These are phyloP conservation scores for Suhomyces chickasaworum DNA, from an alignment of 1,139 yeast species.

Conservation along the genomic window DNA sequence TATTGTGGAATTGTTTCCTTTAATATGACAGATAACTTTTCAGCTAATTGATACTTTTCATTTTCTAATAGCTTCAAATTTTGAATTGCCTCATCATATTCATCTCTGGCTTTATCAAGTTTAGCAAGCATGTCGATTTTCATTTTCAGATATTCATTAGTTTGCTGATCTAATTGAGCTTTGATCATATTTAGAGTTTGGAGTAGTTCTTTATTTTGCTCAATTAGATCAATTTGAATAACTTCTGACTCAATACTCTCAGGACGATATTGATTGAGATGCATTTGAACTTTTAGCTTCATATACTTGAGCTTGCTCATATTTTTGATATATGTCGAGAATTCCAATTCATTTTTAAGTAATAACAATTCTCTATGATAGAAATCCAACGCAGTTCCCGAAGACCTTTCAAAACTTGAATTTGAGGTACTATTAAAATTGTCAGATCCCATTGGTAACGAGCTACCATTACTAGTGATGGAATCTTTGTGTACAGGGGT, in stretches of 20 bases:
- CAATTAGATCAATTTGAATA: constrained; percentile 9
- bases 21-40: neutral
- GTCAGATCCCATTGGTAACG: neutral
- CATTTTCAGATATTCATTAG: neutral
- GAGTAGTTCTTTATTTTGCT: constrained; percentile 10
- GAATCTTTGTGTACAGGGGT: constrained; percentile 24
- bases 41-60: neutral
- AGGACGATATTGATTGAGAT: constrained; percentile 16
- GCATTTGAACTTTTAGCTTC: constrained; percentile 32
- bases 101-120: constrained; percentile 18
- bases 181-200: neutral
- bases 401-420: neutral
- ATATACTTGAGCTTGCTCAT: constrained; percentile 51
- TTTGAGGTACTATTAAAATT: neutral
- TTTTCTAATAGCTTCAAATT: neutral
- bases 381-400: constrained; percentile 39
- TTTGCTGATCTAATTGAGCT: neutral
- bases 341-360: constrained; percentile 63
- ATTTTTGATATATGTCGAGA: constrained; percentile 56
- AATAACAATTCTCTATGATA: constrained; percentile 62
- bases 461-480: constrained; percentile 7
- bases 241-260: constrained; percentile 10
- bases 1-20: constrained; percentile 23
- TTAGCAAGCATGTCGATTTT: constrained; percentile 9
- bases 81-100: constrained; percentile 15